phyloP scores from a whole-genome alignment of 2,329 filamentous ascomycete genomes.

The Neofusicoccum sp. region DNA sequence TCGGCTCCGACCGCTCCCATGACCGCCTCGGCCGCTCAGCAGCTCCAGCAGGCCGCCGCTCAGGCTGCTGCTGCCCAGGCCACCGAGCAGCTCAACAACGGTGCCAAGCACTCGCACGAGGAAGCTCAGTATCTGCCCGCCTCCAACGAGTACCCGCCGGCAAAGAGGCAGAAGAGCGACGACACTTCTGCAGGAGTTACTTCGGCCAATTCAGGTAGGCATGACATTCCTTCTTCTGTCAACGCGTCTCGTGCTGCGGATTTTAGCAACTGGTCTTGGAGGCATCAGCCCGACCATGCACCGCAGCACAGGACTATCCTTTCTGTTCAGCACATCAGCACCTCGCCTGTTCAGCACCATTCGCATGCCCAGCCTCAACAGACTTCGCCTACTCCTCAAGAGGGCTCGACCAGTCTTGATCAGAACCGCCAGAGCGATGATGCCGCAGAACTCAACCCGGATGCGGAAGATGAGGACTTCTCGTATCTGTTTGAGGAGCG shows the following conservation, averaged over 20 bases:
- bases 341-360: no score
- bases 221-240: not conserved
- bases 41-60: constrained; percentile 23
- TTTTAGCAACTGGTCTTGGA: no score
- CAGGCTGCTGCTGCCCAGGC: constrained; percentile 35
- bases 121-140: constrained; percentile 20
- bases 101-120: constrained; percentile 21
- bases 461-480: no score
- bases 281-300: not conserved
- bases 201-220: constrained; percentile 6
- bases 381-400: no score
- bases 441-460: no score
- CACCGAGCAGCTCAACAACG: constrained; percentile 16
- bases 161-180: constrained; percentile 21
- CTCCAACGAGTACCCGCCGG: constrained; percentile 19
- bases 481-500: no score
- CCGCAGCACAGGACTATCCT: not conserved
- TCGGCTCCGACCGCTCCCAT: constrained; percentile 35
- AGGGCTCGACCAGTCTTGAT: no score
- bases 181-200: not conserved
- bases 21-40: constrained; percentile 27
- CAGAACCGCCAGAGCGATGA: no score
- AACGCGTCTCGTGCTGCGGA: not conserved
- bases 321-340: no score
- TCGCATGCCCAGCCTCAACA: no score